Conservation (phyloP, 768 basidiomycete species). For the Boletus tylopilopsis region DNA sequence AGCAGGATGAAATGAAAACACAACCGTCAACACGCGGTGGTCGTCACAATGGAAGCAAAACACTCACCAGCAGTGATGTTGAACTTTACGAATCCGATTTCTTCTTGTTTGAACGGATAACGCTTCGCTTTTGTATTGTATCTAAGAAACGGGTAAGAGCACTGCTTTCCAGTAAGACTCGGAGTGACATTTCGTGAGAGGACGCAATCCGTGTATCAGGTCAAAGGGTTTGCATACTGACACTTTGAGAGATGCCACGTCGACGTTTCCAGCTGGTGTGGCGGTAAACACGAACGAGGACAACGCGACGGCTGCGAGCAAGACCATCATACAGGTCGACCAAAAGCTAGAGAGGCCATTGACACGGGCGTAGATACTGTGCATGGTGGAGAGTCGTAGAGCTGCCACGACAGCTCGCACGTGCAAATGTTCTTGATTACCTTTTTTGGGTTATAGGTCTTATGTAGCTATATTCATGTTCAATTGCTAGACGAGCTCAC, state of each 20-base stretch:
- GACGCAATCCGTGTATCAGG: constrained; percentile 2
- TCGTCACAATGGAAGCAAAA: constrained; percentile 25
- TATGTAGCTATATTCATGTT: too few relatives aligned
- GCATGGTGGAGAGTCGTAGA: constrained; percentile 42
- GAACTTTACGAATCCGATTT: constrained; percentile 78
- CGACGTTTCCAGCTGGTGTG: constrained; percentile 53
- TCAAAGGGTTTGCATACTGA: constrained; percentile 35
- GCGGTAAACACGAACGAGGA: constrained; percentile 67
- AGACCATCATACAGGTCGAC: constrained; percentile 69
- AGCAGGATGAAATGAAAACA: constrained; percentile 24
- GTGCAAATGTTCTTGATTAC: constrained; percentile 9
- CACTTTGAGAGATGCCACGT: constrained; percentile 73
- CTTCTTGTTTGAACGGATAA: constrained; percentile 60
- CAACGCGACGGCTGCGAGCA: constrained; percentile 67
- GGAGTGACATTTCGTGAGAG: constrained; percentile 9
- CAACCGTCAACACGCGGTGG: constrained; percentile 22
- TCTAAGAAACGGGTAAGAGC: constrained; percentile 26
- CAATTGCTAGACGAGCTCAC: not conserved
- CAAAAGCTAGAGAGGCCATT: constrained; percentile 73
- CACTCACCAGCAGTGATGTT: constrained; percentile 72
- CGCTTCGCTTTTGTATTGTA: constrained; percentile 48
- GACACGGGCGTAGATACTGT: constrained; percentile 62
- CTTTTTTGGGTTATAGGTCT: constrained; percentile 4
- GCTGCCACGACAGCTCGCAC: constrained; percentile 6
- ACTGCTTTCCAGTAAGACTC: constrained; percentile 5